phyloP scores from a whole-genome alignment of 345 rosid genomes.

The Cardamine occulta region DNA sequence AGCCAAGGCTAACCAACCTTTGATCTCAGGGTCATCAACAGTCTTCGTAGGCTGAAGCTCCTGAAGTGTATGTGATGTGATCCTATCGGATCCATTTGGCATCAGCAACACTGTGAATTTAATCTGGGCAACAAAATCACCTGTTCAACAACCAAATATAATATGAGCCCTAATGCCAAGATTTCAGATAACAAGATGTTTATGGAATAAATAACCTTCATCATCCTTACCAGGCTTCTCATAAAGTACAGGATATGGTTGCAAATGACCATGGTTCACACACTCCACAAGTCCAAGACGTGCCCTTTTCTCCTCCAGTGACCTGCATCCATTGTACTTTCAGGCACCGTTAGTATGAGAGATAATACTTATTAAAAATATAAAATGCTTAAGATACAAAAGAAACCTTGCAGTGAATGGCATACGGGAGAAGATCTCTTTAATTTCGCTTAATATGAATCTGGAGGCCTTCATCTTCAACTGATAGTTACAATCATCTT shows the following conservation, averaged over 20 bases:
- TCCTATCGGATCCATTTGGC: constrained; percentile 96
- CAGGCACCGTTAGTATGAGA: neutral
- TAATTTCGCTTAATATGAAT: constrained; percentile 93
- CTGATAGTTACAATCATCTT: no score
- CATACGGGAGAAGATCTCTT: constrained; percentile 75
- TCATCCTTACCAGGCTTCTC: constrained; percentile 80
- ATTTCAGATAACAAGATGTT: neutral
- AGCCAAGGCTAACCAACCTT: constrained; percentile 94
- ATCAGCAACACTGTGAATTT: constrained; percentile 90
- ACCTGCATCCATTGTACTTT: constrained; percentile 49
- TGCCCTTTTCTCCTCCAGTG: constrained; percentile 96
- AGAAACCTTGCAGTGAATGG: constrained; percentile 88
- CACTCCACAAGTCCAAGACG: constrained; percentile 94
- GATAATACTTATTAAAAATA: neutral
- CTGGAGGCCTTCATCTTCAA: constrained; percentile 98
- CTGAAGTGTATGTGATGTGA: constrained; percentile 79
- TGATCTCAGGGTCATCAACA: constrained; percentile 88
- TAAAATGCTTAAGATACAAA: constrained; percentile 10
- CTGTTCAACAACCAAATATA: constrained; percentile 41
- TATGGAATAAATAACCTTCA: neutral
- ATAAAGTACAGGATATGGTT: constrained; percentile 94
- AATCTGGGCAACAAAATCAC: constrained; percentile 86
- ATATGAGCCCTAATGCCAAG: constrained; percentile 3
- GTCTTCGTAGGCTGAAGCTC: constrained; percentile 77
- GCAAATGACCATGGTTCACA: constrained; percentile 92